A percentile compares a stretch with the other conserved stretches of the same genome.
Evolutionary conservation across 176 grass and related monocot species (phyloP).

Genomic region (Juncus effusus): DNA sequence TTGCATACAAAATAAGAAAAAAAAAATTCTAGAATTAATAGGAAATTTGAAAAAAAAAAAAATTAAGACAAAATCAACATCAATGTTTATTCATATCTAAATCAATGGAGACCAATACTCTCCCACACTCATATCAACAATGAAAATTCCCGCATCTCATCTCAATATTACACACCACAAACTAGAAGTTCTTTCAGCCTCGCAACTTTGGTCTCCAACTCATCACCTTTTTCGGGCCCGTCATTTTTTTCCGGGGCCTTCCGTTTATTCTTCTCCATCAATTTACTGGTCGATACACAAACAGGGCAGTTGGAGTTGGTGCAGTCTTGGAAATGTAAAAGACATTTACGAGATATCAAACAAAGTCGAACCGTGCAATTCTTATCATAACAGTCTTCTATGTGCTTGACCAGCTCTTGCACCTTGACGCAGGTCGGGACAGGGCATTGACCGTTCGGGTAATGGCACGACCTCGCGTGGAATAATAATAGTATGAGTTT

Average conservation of each 20-base stretch:
- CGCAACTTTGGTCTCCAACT: too few species aligned
- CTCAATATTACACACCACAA: too few species aligned
- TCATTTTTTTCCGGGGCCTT: background rate
- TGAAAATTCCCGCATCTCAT: too few species aligned
- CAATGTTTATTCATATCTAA: too few species aligned
- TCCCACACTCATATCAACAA: too few species aligned
- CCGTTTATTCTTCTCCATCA: slow-evolving; percentile 48
- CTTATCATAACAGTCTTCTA: slow-evolving; percentile 57
- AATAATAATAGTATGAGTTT: slow-evolving; percentile 71
- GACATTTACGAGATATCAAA: slow-evolving; percentile 45
- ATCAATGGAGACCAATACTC: too few species aligned
- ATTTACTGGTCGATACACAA: slow-evolving; percentile 57
- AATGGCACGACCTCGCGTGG: slow-evolving; percentile 78
- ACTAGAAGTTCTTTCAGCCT: too few species aligned
- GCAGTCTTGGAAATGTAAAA: slow-evolving; percentile 71
- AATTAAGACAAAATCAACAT: too few species aligned
- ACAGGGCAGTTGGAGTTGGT: slow-evolving; percentile 62
- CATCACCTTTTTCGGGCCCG: too few species aligned
- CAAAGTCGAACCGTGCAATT: slow-evolving; percentile 58
- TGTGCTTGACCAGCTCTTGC: slow-evolving; percentile 81
- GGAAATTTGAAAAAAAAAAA: too few species aligned
- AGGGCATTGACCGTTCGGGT: slow-evolving; percentile 66
- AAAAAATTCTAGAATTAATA: too few species aligned
- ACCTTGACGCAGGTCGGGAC: slow-evolving; percentile 58
- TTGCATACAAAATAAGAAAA: too few species aligned